Evolutionary conservation across 768 basidiomycete genomes (phyloP).

Genomic region (Mycena alexandri): DNA sequence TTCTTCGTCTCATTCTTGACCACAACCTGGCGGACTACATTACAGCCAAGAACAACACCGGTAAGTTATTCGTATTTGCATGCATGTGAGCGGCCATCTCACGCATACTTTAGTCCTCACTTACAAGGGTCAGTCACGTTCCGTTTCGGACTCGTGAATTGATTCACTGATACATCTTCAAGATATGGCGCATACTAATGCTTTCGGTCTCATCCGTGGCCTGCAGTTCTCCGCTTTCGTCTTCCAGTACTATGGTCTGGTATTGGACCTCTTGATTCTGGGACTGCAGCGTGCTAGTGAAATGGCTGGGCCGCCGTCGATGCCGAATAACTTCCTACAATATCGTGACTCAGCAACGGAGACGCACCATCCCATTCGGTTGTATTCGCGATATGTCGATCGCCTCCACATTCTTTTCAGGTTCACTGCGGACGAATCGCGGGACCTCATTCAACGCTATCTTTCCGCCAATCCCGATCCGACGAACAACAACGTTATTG

Average conservation of each 20-base stretch:
- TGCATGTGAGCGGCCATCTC: not conserved
- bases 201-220: slow-evolving; percentile 96
- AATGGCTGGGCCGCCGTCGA: slow-evolving; percentile 97
- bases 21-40: slow-evolving; percentile 99
- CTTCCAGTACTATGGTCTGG: slow-evolving; percentile 98
- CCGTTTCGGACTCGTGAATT: not conserved
- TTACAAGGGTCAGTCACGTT: slow-evolving; percentile 72
- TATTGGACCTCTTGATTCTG: slow-evolving; percentile 94
- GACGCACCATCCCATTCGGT: slow-evolving; percentile 96
- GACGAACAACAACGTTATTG: slow-evolving; percentile 98
- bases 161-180: slow-evolving; percentile 15
- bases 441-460: slow-evolving; percentile 98
- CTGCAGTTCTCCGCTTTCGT: slow-evolving; percentile 99
- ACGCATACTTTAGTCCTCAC: slow-evolving; percentile 68
- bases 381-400: slow-evolving; percentile 98
- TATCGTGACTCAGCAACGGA: slow-evolving; percentile 96
- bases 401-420: slow-evolving; percentile 96
- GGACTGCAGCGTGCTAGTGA: slow-evolving; percentile 98
- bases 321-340: slow-evolving; percentile 99
- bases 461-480: slow-evolving; percentile 98
- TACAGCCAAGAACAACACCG: slow-evolving; percentile 98
- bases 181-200: slow-evolving; percentile 98
- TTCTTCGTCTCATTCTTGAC: slow-evolving; percentile 95
- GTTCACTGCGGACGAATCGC: slow-evolving; percentile 96
- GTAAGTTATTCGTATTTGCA: slow-evolving; percentile 46